Conservation (phyloP, 2,329 filamentous ascomycete species). For the Camptophora hylomeconis region DNA sequence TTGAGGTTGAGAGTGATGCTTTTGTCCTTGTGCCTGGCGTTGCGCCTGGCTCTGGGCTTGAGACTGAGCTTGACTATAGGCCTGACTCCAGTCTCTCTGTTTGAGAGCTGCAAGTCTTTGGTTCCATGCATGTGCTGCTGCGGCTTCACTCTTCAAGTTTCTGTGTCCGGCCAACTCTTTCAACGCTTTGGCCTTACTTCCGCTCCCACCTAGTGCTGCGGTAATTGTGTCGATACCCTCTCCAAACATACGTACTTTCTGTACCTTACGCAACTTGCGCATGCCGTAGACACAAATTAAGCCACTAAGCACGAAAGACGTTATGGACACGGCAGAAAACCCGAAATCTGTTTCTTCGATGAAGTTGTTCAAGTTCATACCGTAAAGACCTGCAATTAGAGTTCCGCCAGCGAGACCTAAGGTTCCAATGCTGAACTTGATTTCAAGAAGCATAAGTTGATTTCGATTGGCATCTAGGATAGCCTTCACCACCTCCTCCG, state of each 20-base stretch:
- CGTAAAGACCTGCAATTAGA: constrained; percentile 95
- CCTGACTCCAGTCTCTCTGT: constrained; percentile 12
- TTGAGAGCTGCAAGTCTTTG: constrained; percentile 25
- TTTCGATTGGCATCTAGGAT: constrained; percentile 98
- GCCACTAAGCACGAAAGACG: constrained; percentile 59
- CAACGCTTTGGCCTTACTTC: not conserved
- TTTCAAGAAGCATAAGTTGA: constrained; percentile 89
- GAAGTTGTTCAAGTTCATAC: constrained; percentile 98
- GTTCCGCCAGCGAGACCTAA: constrained; percentile 90
- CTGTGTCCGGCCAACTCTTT: constrained; percentile 6
- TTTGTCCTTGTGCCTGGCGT: not conserved
- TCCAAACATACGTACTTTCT: constrained; percentile 78
- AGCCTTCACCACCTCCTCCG: constrained; percentile 93
- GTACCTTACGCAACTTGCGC: constrained; percentile 68
- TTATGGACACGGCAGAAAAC: constrained; percentile 60
- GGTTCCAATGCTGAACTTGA: constrained; percentile 92
- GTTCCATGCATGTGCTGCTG: constrained; percentile 27
- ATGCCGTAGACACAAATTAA: constrained; percentile 76
- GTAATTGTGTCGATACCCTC: constrained; percentile 36
- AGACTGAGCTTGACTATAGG: constrained; percentile 5
- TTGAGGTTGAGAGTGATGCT: no score
- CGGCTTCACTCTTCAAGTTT: constrained; percentile 32
- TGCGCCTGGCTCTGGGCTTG: constrained; percentile 1
- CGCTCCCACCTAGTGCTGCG: no score
- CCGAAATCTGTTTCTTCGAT: constrained; percentile 87